A percentile compares a stretch with the other conserved stretches of the same genome.
Conservation (phyloP, 1,284 basidiomycete genomes). For the Trichosporon inkin region DNA sequence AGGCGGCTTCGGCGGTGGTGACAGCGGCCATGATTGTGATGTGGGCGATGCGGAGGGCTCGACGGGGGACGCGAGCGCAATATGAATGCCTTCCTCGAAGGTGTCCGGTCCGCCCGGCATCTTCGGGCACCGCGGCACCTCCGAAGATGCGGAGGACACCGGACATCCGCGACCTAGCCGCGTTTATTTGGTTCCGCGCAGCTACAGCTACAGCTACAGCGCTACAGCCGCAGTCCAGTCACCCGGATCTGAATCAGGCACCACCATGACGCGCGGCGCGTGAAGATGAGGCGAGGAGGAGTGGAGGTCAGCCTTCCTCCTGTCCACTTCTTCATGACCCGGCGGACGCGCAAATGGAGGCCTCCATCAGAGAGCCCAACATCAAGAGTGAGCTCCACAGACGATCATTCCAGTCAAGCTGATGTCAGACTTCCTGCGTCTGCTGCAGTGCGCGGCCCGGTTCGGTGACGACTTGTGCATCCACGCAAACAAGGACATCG, state of each 20-base stretch:
- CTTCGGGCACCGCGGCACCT: not conserved
- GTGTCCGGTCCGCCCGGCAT: no score
- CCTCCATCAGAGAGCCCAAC: slow-evolving; percentile 34
- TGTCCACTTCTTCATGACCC: not conserved
- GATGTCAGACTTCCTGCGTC: slow-evolving; percentile 42
- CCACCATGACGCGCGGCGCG: not conserved
- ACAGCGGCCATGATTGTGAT: not conserved
- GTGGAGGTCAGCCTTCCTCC: not conserved
- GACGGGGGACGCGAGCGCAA: not conserved
- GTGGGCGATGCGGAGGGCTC: not conserved
- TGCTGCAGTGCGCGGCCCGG: slow-evolving; percentile 46
- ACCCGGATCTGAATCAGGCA: not conserved
- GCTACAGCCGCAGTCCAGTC: no score
- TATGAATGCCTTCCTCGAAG: not conserved
- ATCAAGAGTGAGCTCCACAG: slow-evolving; percentile 36
- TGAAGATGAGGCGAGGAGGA: not conserved
- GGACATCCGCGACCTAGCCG: not conserved
- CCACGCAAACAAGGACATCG: slow-evolving; percentile 36
- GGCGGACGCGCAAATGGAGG: slow-evolving; percentile 28
- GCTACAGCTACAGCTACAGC: no score
- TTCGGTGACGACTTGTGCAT: slow-evolving; percentile 50
- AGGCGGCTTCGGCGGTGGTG: slow-evolving; percentile 9
- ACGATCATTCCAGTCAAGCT: slow-evolving; percentile 53
- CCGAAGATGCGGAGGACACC: not conserved
- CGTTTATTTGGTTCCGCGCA: not conserved